Evolutionary conservation across 192 early-diverging fungal genomes (phyloP).

Genomic region (Chytriomyces sp.): DNA sequence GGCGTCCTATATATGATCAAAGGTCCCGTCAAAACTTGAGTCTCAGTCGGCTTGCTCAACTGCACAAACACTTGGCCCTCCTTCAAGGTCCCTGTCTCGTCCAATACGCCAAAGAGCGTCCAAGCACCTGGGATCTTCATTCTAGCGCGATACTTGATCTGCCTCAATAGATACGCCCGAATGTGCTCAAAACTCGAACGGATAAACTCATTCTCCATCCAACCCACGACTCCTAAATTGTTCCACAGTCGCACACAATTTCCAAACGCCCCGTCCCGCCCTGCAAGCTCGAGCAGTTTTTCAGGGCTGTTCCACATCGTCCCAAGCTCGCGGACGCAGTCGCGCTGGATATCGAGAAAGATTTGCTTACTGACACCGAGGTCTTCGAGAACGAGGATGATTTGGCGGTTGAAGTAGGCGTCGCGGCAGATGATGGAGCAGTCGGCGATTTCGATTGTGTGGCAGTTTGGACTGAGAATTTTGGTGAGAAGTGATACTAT

Average conservation of each 20-base stretch:
- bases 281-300: conserved; percentile 16
- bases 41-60: conserved; percentile 34
- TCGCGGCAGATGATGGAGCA: conserved; percentile 45
- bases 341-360: conserved; percentile 53
- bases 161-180: conserved; percentile 15
- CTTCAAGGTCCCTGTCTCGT: conserved; percentile 43
- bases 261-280: conserved; percentile 23
- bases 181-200: conserved; percentile 26
- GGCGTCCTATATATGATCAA: conserved; percentile 31
- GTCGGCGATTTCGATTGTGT: conserved; percentile 61
- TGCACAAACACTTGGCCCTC: conserved; percentile 40
- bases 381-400: conserved; percentile 60
- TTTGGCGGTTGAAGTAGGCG: conserved; percentile 65
- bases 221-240: not conserved
- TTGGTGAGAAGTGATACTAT: too few species aligned
- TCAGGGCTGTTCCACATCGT: conserved; percentile 5
- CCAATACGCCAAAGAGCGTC: conserved; percentile 45
- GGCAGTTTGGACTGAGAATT: too few species aligned
- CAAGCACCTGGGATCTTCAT: conserved; percentile 35
- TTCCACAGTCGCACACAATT: conserved; percentile 26
- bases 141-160: conserved; percentile 40
- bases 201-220: conserved; percentile 14
- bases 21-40: conserved; percentile 39
- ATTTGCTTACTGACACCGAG: conserved; percentile 61
- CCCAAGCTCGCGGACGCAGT: conserved; percentile 13